phyloP scores from a whole-genome alignment of 768 basidiomycete species.

The Suillus subalutaceus region DNA sequence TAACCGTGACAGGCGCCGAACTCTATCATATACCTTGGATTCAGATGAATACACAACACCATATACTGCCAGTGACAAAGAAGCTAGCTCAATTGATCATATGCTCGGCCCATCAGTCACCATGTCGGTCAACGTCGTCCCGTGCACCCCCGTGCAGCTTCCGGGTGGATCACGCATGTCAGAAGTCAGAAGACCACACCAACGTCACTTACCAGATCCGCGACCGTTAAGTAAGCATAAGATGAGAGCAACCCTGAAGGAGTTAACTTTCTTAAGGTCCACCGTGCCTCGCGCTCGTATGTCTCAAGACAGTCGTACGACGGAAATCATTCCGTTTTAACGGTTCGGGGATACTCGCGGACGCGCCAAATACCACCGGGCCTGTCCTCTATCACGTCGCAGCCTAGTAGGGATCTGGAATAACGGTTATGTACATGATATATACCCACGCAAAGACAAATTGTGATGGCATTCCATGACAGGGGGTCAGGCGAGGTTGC shows the following conservation, averaged over 20 bases:
- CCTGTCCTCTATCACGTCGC: not conserved
- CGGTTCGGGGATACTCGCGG: conserved; percentile 5
- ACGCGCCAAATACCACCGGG: not conserved
- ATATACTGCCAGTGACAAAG: conserved; percentile 11
- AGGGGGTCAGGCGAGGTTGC: not conserved
- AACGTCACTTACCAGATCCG: conserved; percentile 22
- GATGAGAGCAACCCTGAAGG: conserved; percentile 35
- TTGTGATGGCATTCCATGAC: conserved; percentile 3
- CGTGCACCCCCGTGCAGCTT: conserved; percentile 16
- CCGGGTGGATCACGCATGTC: conserved; percentile 12
- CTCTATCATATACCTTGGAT: not conserved
- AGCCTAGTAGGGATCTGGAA: not conserved
- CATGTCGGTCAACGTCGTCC: conserved; percentile 8
- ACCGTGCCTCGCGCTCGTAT: conserved; percentile 17
- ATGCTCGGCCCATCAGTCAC: conserved; percentile 6
- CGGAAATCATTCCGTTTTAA: conserved; percentile 8
- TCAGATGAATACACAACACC: conserved; percentile 1
- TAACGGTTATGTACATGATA: conserved; percentile 10
- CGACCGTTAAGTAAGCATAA: conserved; percentile 19
- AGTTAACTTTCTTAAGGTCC: conserved; percentile 31
- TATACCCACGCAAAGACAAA: conserved; percentile 11
- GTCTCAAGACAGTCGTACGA: conserved; percentile 4
- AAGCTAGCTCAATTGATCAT: conserved; percentile 8
- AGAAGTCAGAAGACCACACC: conserved; percentile 8
- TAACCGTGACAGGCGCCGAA: conserved; percentile 11